These are phyloP conservation scores for Sphagnum contortum DNA, from an alignment of 225 moss, liverwort and hornwort species.

Conservation along the genomic window DNA sequence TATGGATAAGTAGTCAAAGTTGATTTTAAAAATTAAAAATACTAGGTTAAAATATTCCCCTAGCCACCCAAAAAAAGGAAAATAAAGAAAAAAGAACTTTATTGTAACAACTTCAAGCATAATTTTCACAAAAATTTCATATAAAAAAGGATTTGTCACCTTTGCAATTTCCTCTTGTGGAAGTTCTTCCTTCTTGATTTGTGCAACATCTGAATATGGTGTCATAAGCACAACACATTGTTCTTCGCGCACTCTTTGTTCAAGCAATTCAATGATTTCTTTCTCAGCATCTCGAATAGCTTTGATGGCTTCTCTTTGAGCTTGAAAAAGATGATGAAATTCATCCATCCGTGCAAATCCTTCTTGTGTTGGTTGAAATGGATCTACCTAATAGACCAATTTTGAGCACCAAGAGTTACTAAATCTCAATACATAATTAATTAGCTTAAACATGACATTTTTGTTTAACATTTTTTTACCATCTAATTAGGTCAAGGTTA, in stretches of 20 bases:
- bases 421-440: no score
- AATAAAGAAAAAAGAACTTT: no score
- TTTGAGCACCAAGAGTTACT: no score
- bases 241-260: slow-evolving; percentile 53
- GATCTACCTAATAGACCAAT: slow-evolving; percentile 29
- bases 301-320: slow-evolving; percentile 47
- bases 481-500: no score
- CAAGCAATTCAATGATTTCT: slow-evolving; percentile 29
- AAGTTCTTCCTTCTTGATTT: slow-evolving; percentile 28
- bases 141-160: slow-evolving; percentile 1
- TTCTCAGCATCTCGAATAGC: slow-evolving; percentile 50
- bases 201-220: slow-evolving; percentile 56
- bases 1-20: no score
- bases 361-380: slow-evolving; percentile 43
- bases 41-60: no score
- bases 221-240: slow-evolving; percentile 57
- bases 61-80: no score
- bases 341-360: slow-evolving; percentile 62
- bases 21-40: no score
- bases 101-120: no score
- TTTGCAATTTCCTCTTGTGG: slow-evolving; percentile 44
- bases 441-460: no score
- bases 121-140: no score
- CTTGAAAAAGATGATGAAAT: slow-evolving; percentile 34
- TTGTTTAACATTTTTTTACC: no score